phyloP scores from a whole-genome alignment of 768 basidiomycete genomes.

The Amanita rubescens region DNA sequence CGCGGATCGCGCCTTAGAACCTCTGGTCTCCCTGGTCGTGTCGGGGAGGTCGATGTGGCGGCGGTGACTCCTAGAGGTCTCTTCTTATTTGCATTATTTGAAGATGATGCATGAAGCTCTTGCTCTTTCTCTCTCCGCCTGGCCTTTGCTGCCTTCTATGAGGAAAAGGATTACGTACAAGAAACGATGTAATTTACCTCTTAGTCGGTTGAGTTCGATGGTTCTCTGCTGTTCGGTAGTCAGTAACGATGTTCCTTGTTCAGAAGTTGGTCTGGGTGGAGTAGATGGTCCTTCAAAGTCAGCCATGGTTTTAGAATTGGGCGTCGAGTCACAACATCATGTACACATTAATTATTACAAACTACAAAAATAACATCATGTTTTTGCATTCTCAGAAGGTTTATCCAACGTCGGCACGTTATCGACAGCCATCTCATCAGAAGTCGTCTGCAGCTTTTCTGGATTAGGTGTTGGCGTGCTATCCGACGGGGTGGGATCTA shows the following conservation, averaged over 20 bases:
- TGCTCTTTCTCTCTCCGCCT: conserved; percentile 62
- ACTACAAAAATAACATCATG: neutral
- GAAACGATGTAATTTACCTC: conserved; percentile 44
- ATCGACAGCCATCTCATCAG: conserved; percentile 4
- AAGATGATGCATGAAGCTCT: conserved; percentile 30
- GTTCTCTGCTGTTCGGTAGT: conserved; percentile 66
- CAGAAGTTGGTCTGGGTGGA: conserved; percentile 26
- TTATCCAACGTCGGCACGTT: neutral
- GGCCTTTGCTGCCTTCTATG: conserved; percentile 53
- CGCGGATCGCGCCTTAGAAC: conserved; percentile 67
- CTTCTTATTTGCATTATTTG: conserved; percentile 71
- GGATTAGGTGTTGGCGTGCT: conserved; percentile 7
- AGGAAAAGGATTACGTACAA: neutral
- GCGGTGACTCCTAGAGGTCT: conserved; percentile 56
- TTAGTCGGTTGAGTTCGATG: conserved; percentile 73
- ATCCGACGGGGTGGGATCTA: conserved; percentile 33
- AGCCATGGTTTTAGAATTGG: neutral
- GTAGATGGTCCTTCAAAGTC: neutral
- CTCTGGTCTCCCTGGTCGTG: conserved; percentile 40
- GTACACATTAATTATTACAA: neutral
- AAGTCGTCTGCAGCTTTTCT: neutral
- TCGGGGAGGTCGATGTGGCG: conserved; percentile 54
- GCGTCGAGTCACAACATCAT: neutral
- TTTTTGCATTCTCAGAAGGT: neutral
- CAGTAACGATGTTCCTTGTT: conserved; percentile 23